phyloP scores from a whole-genome alignment of 148 eudicot species.

The Silene latifolia region DNA sequence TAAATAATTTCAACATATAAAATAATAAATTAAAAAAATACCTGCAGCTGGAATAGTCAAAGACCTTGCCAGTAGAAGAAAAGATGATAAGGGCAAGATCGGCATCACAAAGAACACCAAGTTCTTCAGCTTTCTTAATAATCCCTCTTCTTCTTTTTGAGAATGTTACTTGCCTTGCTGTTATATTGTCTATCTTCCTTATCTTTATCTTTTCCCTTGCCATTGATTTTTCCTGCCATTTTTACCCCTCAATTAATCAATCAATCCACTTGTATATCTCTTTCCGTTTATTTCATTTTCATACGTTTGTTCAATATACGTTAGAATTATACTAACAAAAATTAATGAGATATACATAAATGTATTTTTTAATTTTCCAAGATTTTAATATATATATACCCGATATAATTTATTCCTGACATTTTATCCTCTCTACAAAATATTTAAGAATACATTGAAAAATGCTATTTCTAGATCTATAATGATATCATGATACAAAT shows the following conservation, averaged over 20 bases:
- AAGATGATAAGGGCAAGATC: constrained; percentile 43
- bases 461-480: not conserved
- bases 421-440: too few relatives aligned
- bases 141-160: constrained; percentile 49
- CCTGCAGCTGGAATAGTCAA: constrained; percentile 39
- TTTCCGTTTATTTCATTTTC: too few relatives aligned
- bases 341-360: too few relatives aligned
- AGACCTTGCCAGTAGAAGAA: constrained; percentile 42
- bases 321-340: too few relatives aligned
- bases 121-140: constrained; percentile 42
- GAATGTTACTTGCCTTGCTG: constrained; percentile 49
- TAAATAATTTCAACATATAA: too few relatives aligned
- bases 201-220: constrained; percentile 46
- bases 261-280: too few relatives aligned
- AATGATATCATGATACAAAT: too few relatives aligned
- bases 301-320: too few relatives aligned
- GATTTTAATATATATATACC: too few relatives aligned
- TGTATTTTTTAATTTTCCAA: too few relatives aligned
- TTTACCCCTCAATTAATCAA: not conserved
- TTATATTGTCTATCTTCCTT: constrained; percentile 41
- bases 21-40: not conserved
- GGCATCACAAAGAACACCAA: constrained; percentile 45
- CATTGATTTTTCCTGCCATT: constrained; percentile 29
- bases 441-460: not conserved
- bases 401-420: too few relatives aligned